Evolutionary conservation across 768 basidiomycete genomes (phyloP).

Genomic region (Pholiota molesta): DNA sequence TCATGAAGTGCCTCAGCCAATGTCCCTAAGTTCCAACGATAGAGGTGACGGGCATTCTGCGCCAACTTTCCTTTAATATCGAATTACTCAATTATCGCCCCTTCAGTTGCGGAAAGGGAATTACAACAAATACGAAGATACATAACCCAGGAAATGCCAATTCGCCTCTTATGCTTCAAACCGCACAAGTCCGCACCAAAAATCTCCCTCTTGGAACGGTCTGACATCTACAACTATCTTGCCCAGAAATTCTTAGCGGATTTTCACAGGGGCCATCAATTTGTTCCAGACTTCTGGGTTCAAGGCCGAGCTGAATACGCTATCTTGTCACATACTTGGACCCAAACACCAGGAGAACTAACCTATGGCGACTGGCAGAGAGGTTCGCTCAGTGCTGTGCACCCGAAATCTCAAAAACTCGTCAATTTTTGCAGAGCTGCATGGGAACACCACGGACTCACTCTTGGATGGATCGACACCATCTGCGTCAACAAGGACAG

Average conservation of each 20-base stretch:
- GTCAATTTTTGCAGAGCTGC: background rate
- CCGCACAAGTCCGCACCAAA: background rate
- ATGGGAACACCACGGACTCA: background rate
- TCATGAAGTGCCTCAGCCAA: no score
- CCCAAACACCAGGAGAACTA: background rate
- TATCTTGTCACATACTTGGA: constrained; percentile 3
- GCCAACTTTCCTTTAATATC: no score
- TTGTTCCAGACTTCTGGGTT: background rate
- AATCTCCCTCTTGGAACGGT: background rate
- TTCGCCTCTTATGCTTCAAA: background rate
- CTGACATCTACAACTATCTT: background rate
- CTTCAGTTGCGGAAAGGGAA: no score
- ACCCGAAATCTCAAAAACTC: background rate
- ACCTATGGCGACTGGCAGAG: background rate
- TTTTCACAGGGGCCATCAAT: background rate
- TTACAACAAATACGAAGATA: no score
- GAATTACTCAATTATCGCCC: no score
- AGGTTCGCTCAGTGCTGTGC: background rate
- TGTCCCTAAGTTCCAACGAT: no score
- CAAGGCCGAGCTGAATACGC: background rate
- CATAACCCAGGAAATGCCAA: background rate
- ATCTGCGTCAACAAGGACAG: constrained; percentile 7
- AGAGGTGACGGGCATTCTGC: no score
- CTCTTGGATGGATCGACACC: constrained; percentile 3
- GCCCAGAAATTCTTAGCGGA: background rate